These are phyloP conservation scores for Cudoniella acicularis DNA, from an alignment of 495 filamentous ascomycete species.

Conservation along the genomic window DNA sequence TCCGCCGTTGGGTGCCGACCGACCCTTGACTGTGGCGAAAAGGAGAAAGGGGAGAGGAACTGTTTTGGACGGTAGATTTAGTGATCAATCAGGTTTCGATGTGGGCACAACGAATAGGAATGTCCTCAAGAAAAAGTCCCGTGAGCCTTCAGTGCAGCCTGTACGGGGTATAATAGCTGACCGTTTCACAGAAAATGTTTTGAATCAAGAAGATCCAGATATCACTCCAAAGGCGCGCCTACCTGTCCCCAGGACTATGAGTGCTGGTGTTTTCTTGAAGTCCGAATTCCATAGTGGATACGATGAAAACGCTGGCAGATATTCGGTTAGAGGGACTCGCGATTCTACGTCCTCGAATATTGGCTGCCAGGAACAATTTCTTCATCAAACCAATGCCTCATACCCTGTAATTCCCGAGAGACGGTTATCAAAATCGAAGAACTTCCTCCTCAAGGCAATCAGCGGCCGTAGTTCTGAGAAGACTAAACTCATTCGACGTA, in stretches of 20 bases:
- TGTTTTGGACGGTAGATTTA: slow-evolving; percentile 12
- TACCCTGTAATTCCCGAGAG: slow-evolving; percentile 10
- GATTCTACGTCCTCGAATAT: slow-evolving; percentile 1
- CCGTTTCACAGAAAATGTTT: neutral
- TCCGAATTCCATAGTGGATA: slow-evolving; percentile 10
- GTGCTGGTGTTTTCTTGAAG: slow-evolving; percentile 19
- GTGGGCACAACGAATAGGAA: neutral
- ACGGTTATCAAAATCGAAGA: slow-evolving; percentile 23
- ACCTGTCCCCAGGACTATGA: slow-evolving; percentile 8
- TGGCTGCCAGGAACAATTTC: neutral
- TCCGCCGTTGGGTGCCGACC: slow-evolving; percentile 12
- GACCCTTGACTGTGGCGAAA: slow-evolving; percentile 25
- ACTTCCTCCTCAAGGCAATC: slow-evolving; percentile 22
- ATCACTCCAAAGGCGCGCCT: slow-evolving; percentile 16
- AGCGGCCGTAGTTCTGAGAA: slow-evolving; percentile 6
- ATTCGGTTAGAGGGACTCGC: slow-evolving; percentile 14
- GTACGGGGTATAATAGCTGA: neutral
- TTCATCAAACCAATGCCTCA: neutral
- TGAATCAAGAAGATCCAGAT: slow-evolving; percentile 14
- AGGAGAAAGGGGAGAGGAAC: slow-evolving; percentile 12
- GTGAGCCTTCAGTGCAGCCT: slow-evolving; percentile 3
- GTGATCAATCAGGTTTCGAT: neutral
- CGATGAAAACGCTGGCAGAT: slow-evolving; percentile 6
- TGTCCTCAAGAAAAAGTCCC: slow-evolving; percentile 4
- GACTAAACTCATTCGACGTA: slow-evolving; percentile 2